Evolutionary conservation across 495 filamentous ascomycete genomes (phyloP), one percentile per base, ranked within the genome.

Genomic region (Trichoderma asperelloides): DNA sequence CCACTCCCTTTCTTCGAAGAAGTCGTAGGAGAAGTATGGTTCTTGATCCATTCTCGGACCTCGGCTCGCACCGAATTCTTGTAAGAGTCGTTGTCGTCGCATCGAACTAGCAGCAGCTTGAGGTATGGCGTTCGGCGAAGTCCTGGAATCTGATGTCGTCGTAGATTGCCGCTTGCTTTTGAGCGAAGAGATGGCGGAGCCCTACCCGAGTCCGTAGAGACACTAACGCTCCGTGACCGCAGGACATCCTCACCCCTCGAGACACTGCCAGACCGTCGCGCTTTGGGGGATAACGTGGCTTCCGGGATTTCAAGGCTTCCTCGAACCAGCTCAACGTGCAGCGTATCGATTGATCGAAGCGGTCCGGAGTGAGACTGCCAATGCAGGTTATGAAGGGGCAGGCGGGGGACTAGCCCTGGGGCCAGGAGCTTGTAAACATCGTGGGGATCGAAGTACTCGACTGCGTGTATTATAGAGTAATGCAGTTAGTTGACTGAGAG

Each of bases 281-380:
- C 76, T 66, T 6, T 81, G 77, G 4, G 80, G 78, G 43, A 77
- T 71, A 65, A 77, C 66, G 62, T 41, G 9, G 39, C 4, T 21
- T 60, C 67, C 25, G 79, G 76, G 39, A 67, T 69, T 63, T 77
- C 73, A 64, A 73, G 71, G 43, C 75, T 78, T 41, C 81, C 82
- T 3, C 89, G 87, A 15, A 92, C 81, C 68, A 98, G 87, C 62
- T 96, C 92, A 72, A 97, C 85, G 72, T 96, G 91, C 47, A 98
- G 86, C 60, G 92, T 92, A 73, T 89, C 88, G 75, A 98, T 98
- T 30, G 94, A 96, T 63, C 95, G 88, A 47, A 96, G 80, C 12
- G 96, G 94, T 12, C 95, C 89, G 30, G 88, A 88, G 62, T 95
- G 89, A 8, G 96, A 96, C 75, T 96, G 95, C 95, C 95, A 98